Evolutionary conservation across 768 basidiomycete species (phyloP).

Genomic region (Chiua virens): DNA sequence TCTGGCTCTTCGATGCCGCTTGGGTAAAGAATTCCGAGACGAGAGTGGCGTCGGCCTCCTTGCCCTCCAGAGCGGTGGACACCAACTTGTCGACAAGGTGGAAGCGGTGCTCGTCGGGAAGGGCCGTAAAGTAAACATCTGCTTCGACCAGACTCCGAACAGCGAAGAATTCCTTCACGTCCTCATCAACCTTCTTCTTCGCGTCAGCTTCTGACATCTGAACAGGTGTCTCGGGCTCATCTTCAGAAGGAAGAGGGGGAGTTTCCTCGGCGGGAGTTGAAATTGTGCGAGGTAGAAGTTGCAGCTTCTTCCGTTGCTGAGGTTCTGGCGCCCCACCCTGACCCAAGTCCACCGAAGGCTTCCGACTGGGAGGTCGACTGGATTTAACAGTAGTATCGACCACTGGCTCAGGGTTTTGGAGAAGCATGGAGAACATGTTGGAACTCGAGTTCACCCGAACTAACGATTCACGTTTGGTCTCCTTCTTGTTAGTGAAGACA

Average conservation of each 20-base stretch:
- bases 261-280: slow-evolving; percentile 49
- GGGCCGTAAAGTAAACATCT: slow-evolving; percentile 76
- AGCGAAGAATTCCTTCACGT: slow-evolving; percentile 83
- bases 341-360: slow-evolving; percentile 51
- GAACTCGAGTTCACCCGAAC: slow-evolving; percentile 77
- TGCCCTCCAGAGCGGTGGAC: slow-evolving; percentile 72
- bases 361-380: slow-evolving; percentile 49
- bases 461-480: slow-evolving; percentile 66
- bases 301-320: slow-evolving; percentile 64
- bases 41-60: slow-evolving; percentile 76
- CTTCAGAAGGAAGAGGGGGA: slow-evolving; percentile 47
- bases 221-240: slow-evolving; percentile 44
- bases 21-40: slow-evolving; percentile 73
- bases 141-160: slow-evolving; percentile 86
- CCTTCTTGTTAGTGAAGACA: slow-evolving; percentile 81
- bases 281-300: slow-evolving; percentile 77
- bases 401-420: slow-evolving; percentile 56
- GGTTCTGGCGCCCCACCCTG: slow-evolving; percentile 46
- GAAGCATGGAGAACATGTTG: slow-evolving; percentile 90
- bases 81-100: slow-evolving; percentile 76
- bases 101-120: slow-evolving; percentile 64
- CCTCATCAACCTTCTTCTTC: slow-evolving; percentile 75
- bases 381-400: slow-evolving; percentile 55
- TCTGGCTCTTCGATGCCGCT: slow-evolving; percentile 58
- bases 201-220: slow-evolving; percentile 69